Base-by-base conservation (phyloP, 306 rosid species). In the Pterocarpus santalinus region DNA sequence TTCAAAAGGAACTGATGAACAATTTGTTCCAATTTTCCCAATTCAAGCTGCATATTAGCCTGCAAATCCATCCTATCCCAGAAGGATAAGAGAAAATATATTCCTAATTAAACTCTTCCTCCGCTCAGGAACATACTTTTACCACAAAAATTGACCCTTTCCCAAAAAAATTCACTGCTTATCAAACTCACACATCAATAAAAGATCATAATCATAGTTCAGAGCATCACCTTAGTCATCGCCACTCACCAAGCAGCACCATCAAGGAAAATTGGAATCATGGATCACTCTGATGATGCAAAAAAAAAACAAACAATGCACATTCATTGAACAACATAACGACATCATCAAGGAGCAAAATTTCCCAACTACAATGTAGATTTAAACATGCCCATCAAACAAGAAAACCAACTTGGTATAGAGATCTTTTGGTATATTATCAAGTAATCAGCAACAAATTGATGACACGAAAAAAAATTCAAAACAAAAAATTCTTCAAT, bases 1-100 rank as follows among this genome's bases (percentile, higher is more conserved):
- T 93, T 93, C 87, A 93, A 64, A 11, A 91, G 87, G 85, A 91
- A 93, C 52, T 91, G 97, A 72, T 90, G 87, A 83, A 91, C 89
- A 68, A 93, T 88, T 76, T 93, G 93, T 47, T 93, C 97, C 90
- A 90, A 84, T 76, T 91, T 93, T 16, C 94, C 91, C 56, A 68
- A 60, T 85, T 93, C 97, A 7, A 91, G 88, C 65, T 87, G 97
- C 80, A 76, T 63, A 79, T 90, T 91, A 77, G 69, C 72, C 73
- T 90, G 94, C 78, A 91, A 83, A 89, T 93, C 94, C 97, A 93
- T 91, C 80, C 51, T 68, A 60, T 85, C 71, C n/a, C 11, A 5
- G 5, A 15, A 14, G 47, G 28, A 11, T 15, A 60, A 55, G 15
- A 78, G 38, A 8, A 67, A 57, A 7, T 43, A 43, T 22, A 22